Evolutionary conservation across 2,329 filamentous ascomycete genomes (phyloP).

Genomic region (Verticillium albo-atrum): DNA sequence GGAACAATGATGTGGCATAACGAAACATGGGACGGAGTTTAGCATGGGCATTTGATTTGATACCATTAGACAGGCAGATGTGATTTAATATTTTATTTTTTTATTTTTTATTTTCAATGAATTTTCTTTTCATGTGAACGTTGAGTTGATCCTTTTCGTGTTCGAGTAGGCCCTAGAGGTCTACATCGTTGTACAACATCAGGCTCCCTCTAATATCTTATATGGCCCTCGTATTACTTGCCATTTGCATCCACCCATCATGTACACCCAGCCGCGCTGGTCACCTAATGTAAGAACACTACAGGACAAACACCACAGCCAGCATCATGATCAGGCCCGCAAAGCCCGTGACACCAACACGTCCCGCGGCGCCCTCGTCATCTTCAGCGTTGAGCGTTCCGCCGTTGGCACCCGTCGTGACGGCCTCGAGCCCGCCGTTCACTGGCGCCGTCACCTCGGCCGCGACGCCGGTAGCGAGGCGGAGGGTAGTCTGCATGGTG

Average conservation of each 20-base stretch:
- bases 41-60: not conserved
- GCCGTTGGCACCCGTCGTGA: not conserved
- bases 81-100: not conserved
- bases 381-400: not conserved
- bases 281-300: not conserved
- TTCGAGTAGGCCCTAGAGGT: no score
- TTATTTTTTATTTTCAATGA: not conserved
- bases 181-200: no score
- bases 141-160: no score
- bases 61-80: not conserved
- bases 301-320: not conserved
- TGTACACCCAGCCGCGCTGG: not conserved
- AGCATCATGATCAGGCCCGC: not conserved
- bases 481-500: slow-evolving; percentile 1
- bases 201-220: no score
- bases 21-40: not conserved
- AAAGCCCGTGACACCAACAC: not conserved
- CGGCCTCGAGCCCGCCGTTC: not conserved
- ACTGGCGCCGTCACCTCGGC: not conserved
- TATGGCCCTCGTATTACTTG: not conserved
- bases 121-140: not conserved
- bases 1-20: not conserved
- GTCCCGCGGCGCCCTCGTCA: not conserved
- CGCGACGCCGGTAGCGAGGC: not conserved
- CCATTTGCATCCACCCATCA: not conserved